These are phyloP conservation scores for Cercospora sojina DNA, from an alignment of 2,329 filamentous ascomycete genomes.

Conservation along the genomic window DNA sequence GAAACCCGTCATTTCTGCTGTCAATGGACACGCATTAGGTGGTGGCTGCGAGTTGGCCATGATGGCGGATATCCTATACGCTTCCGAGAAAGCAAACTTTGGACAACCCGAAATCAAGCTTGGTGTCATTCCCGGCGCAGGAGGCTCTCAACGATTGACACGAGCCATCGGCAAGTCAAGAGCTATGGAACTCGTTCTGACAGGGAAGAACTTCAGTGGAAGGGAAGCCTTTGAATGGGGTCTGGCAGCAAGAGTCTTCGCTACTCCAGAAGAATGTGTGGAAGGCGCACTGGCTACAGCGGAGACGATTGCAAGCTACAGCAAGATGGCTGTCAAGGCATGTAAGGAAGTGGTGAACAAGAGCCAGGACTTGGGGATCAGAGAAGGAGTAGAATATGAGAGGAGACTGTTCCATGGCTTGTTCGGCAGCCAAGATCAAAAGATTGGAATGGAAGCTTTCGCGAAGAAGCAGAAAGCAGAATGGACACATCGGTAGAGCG, in stretches of 20 bases:
- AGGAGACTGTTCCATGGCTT: slow-evolving; percentile 86
- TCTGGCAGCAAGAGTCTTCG: slow-evolving; percentile 78
- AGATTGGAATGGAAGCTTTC: slow-evolving; percentile 91
- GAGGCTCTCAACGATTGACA: slow-evolving; percentile 85
- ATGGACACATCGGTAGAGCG: slow-evolving; percentile 68
- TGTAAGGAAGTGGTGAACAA: slow-evolving; percentile 99
- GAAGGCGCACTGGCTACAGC: slow-evolving; percentile 79
- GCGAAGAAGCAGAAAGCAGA: slow-evolving; percentile 90
- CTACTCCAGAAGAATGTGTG: slow-evolving; percentile 76
- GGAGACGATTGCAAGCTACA: slow-evolving; percentile 84
- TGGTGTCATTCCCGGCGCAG: slow-evolving; percentile 86
- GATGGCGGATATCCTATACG: slow-evolving; percentile 97
- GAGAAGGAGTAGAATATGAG: slow-evolving; percentile 94
- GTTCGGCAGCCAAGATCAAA: slow-evolving; percentile 95
- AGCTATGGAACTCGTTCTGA: slow-evolving; percentile 90
- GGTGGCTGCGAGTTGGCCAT: slow-evolving; percentile 95
- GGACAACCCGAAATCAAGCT: slow-evolving; percentile 97
- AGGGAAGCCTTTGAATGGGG: slow-evolving; percentile 87
- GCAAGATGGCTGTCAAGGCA: slow-evolving; percentile 80
- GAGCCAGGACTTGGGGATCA: slow-evolving; percentile 84
- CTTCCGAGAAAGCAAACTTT: slow-evolving; percentile 80
- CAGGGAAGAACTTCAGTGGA: slow-evolving; percentile 79
- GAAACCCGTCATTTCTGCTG: slow-evolving; percentile 90
- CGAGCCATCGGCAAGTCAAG: slow-evolving; percentile 66
- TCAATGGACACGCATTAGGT: slow-evolving; percentile 90